Conservation (phyloP, 2,329 filamentous ascomycete species). For the Pestalotiopsis sp. region DNA sequence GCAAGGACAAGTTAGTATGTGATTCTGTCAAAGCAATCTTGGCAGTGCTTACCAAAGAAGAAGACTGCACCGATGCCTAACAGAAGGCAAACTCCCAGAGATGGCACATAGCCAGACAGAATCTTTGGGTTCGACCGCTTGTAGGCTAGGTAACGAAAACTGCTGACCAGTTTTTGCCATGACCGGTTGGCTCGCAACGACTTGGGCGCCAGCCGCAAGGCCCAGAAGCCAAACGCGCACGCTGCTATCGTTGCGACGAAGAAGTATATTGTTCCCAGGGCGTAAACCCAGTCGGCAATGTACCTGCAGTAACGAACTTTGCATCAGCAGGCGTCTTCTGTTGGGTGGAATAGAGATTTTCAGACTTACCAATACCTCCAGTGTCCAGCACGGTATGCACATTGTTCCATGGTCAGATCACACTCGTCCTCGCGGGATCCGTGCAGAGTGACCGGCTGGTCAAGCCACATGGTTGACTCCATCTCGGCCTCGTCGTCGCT, state of each 20-base stretch:
- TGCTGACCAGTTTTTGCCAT: slow-evolving; percentile 36
- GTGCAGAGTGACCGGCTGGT: slow-evolving; percentile 41
- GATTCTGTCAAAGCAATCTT: slow-evolving; percentile 7
- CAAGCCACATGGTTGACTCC: slow-evolving; percentile 33
- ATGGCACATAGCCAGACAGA: slow-evolving; percentile 38
- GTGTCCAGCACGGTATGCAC: slow-evolving; percentile 43
- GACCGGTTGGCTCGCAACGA: slow-evolving; percentile 24
- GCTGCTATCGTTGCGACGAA: slow-evolving; percentile 50
- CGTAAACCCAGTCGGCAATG: slow-evolving; percentile 54
- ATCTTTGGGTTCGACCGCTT: slow-evolving; percentile 34
- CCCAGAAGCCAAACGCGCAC: slow-evolving; percentile 43
- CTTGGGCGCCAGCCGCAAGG: slow-evolving; percentile 29
- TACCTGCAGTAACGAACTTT: slow-evolving; percentile 40
- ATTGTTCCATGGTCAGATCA: slow-evolving; percentile 42
- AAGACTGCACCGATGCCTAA: slow-evolving; percentile 42
- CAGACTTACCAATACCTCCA: slow-evolving; percentile 48
- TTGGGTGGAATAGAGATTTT: not conserved
- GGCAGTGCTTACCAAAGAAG: slow-evolving; percentile 39
- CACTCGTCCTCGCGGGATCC: slow-evolving; percentile 35
- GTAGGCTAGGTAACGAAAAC: slow-evolving; percentile 43
- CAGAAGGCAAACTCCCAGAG: slow-evolving; percentile 44
- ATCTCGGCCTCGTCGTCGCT: not conserved
- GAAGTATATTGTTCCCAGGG: slow-evolving; percentile 53
- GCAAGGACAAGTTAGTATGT: slow-evolving; percentile 8
- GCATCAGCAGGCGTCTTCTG: not conserved